A percentile compares a stretch with the other conserved stretches of the same genome.
phyloP scores from a whole-genome alignment of 2,329 filamentous ascomycete species.

The Fusarium sp. region DNA sequence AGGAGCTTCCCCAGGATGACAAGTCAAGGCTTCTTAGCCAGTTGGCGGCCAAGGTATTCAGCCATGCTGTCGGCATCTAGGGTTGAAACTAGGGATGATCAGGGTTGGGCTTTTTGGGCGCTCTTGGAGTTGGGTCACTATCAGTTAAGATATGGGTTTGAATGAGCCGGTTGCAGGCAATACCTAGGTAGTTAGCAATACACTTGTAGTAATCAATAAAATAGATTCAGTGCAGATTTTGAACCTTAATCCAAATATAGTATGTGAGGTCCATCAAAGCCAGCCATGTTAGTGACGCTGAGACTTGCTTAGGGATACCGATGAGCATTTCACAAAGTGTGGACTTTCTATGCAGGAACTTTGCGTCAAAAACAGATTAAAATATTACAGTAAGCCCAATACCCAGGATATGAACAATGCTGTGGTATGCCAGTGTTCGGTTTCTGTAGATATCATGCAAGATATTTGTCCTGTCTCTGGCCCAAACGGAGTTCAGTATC shows the following conservation, averaged over 20 bases:
- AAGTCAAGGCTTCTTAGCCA: conserved; percentile 85
- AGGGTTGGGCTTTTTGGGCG: conserved; percentile 24
- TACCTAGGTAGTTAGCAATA: conserved; percentile 14
- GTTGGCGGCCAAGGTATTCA: conserved; percentile 88
- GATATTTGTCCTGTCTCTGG: too few species aligned
- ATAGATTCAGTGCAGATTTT: neutral
- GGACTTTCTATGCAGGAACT: too few species aligned
- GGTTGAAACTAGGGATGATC: neutral
- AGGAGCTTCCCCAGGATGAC: conserved; percentile 85
- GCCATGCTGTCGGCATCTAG: conserved; percentile 75
- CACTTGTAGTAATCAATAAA: neutral
- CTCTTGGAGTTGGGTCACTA: conserved; percentile 30
- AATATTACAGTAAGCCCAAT: neutral
- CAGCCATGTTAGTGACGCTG: neutral
- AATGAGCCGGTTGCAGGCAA: conserved; percentile 2
- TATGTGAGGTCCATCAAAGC: neutral
- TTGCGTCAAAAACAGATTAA: too few species aligned
- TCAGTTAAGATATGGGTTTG: conserved; percentile 7
- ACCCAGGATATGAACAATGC: too few species aligned
- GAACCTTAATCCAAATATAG: neutral
- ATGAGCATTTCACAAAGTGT: neutral
- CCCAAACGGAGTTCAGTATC: too few species aligned
- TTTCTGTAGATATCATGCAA: too few species aligned
- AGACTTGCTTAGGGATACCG: neutral
- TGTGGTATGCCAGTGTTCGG: too few species aligned